These are phyloP conservation scores for Pythium pectinolyticum DNA, from an alignment of 352 stramenopile species.

Conservation along the genomic window DNA sequence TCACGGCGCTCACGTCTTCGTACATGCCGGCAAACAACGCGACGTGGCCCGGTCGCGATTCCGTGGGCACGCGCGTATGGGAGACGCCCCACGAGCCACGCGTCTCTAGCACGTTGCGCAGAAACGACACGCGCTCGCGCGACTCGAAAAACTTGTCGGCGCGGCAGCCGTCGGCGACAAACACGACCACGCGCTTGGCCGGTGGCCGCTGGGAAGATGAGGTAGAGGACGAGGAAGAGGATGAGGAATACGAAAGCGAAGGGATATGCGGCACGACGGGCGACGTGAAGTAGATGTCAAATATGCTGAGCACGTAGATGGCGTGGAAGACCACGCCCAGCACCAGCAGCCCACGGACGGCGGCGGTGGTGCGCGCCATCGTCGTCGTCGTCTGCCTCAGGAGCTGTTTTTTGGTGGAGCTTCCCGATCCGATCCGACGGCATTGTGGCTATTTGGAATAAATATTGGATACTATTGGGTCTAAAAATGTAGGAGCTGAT, in stretches of 20 bases:
- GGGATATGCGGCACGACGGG: conserved; percentile 71
- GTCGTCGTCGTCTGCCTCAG: too few species aligned
- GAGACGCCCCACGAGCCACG: conserved; percentile 79
- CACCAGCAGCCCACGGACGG: conserved; percentile 41
- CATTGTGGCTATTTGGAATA: too few species aligned
- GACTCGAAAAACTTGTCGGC: conserved; percentile 85
- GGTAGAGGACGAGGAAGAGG: not conserved
- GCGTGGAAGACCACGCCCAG: conserved; percentile 80
- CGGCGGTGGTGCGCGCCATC: too few species aligned
- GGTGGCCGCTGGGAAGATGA: conserved; percentile 29
- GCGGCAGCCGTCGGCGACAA: conserved; percentile 82
- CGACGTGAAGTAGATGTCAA: conserved; percentile 91
- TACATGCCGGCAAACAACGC: conserved; percentile 88
- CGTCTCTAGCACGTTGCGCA: conserved; percentile 54
- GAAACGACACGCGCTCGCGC: conserved; percentile 60
- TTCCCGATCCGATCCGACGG: too few species aligned
- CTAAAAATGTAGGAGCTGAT: too few species aligned
- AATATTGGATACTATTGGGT: too few species aligned
- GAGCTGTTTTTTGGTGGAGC: too few species aligned
- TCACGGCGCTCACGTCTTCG: conserved; percentile 86
- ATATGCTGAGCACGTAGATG: conserved; percentile 88
- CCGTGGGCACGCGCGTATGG: conserved; percentile 85
- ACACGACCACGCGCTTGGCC: conserved; percentile 67
- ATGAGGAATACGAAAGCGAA: conserved; percentile 39
- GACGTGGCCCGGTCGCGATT: conserved; percentile 80